Conservation (phyloP, 2,329 filamentous ascomycete species). For the Pseudocercospora fijiensis region DNA sequence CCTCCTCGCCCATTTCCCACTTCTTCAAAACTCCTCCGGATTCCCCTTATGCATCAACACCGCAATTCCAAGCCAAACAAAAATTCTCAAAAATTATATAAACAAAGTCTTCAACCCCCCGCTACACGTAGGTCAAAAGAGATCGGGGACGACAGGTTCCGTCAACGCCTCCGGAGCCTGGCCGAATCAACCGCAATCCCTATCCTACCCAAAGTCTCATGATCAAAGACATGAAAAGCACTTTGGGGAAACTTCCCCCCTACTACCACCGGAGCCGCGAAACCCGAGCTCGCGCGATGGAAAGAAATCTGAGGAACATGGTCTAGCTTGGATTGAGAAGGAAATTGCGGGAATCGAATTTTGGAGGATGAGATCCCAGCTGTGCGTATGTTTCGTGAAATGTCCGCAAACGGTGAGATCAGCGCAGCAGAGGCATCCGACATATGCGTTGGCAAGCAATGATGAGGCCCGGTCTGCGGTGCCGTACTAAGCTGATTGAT, state of each 20-base stretch:
- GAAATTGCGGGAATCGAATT: background rate
- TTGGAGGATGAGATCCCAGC: background rate
- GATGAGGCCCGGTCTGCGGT: background rate
- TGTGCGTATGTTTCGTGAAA: background rate
- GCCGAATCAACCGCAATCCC: background rate
- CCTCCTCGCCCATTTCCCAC: conserved; percentile 4
- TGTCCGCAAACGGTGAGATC: background rate
- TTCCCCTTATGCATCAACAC: conserved; percentile 14
- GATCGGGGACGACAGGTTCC: background rate
- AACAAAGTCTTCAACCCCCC: background rate
- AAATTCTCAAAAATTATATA: conserved; percentile 14
- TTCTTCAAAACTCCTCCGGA: conserved; percentile 6
- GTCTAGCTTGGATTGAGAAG: background rate
- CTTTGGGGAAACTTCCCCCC: background rate
- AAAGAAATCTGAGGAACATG: background rate
- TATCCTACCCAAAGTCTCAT: background rate
- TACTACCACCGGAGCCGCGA: background rate
- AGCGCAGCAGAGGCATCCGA: background rate
- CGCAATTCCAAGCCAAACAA: conserved; percentile 12
- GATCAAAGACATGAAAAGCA: background rate
- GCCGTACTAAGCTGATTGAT: background rate
- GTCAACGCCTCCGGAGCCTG: background rate
- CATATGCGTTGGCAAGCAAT: background rate
- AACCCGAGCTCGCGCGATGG: background rate
- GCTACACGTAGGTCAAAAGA: background rate